Evolutionary conservation across 768 basidiomycete species (phyloP).

Genomic region (Leucocoprinus sp.): DNA sequence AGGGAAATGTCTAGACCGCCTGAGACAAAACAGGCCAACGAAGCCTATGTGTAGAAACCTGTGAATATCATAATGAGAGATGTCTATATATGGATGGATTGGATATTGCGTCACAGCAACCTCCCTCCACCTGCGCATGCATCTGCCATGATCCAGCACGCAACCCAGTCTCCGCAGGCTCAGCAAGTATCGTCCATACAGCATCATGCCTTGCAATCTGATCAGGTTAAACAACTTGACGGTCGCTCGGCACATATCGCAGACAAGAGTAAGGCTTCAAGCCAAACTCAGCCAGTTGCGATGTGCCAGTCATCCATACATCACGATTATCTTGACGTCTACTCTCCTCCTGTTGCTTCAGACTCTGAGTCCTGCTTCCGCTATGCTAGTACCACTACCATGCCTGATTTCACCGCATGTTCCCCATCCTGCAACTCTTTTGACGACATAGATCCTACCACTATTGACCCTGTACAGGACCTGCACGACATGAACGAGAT

Average conservation of each 20-base stretch:
- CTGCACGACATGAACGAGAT: constrained; percentile 12
- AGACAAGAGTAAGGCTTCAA: constrained; percentile 47
- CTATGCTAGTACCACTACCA: constrained; percentile 3
- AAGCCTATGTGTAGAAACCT: no score
- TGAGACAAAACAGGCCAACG: no score
- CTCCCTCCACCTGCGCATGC: background rate
- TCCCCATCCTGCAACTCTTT: constrained; percentile 19
- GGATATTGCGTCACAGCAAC: constrained; percentile 8
- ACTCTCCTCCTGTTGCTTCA: constrained; percentile 14
- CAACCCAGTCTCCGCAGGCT: constrained; percentile 7
- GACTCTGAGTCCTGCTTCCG: constrained; percentile 18
- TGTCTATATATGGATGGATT: no score
- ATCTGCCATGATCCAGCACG: constrained; percentile 1
- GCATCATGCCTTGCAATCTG: background rate
- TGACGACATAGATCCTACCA: constrained; percentile 15
- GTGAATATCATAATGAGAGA: no score
- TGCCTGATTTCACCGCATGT: constrained; percentile 19
- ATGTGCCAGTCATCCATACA: constrained; percentile 29
- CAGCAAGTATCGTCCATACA: background rate
- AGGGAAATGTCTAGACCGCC: background rate
- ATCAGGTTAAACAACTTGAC: background rate
- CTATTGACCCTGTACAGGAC: constrained; percentile 14
- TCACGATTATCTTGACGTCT: constrained; percentile 34
- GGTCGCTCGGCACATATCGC: background rate
- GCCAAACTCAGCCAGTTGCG: constrained; percentile 45